Percentiles rank a stretch among this genome's conserved stretches.
Conservation (phyloP, 2,329 filamentous ascomycete species). For the Aspergillus neotritici region DNA sequence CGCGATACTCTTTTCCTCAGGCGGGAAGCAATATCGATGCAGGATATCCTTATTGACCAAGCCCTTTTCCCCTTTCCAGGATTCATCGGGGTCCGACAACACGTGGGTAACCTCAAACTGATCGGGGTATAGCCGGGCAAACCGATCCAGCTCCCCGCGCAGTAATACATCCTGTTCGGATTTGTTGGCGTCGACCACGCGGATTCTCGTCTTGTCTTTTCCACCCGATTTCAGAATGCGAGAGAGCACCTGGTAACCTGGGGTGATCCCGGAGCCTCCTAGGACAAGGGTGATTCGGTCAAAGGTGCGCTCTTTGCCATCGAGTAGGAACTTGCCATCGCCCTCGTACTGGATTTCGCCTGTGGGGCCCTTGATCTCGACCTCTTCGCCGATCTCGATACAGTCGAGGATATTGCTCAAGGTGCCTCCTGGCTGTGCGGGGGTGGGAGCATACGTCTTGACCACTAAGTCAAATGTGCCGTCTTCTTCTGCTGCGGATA, state of each 20-base stretch:
- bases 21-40: constrained; percentile 18
- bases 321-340: constrained; percentile 44
- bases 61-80: constrained; percentile 10
- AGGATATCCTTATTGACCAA: constrained; percentile 10
- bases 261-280: constrained; percentile 49
- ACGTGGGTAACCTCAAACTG: constrained; percentile 12
- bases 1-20: constrained; percentile 37
- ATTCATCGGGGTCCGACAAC: constrained; percentile 5
- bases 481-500: constrained; percentile 35
- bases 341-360: constrained; percentile 49
- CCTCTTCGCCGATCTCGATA: constrained; percentile 44
- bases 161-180: constrained; percentile 12
- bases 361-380: constrained; percentile 49
- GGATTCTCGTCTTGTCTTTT: constrained; percentile 34
- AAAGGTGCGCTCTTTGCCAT: constrained; percentile 39
- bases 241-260: constrained; percentile 47
- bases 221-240: constrained; percentile 40
- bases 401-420: constrained; percentile 51
- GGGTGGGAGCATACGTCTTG: constrained; percentile 49
- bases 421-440: constrained; percentile 48
- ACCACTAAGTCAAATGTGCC: constrained; percentile 47
- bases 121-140: constrained; percentile 2
- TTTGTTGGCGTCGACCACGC: constrained; percentile 15
- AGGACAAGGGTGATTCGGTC: constrained; percentile 45
- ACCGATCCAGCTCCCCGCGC: constrained; percentile 6